phyloP scores from a whole-genome alignment of 805 yeast species.

The Sugiyamaella marilandica region DNA sequence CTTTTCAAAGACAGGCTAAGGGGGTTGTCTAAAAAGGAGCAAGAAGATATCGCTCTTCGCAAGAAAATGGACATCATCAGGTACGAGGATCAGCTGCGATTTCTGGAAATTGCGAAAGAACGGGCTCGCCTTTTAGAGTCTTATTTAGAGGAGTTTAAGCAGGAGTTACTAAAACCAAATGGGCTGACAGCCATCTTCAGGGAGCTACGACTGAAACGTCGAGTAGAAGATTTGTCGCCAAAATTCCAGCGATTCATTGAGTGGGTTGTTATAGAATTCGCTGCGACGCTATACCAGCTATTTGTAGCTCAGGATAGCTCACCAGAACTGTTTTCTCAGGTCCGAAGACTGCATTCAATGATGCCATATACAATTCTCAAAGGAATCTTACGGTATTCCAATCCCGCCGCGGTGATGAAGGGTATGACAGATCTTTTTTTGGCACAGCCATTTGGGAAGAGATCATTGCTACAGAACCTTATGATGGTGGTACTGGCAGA shows the following conservation, averaged over 20 bases:
- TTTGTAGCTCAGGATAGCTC: constrained; percentile 80
- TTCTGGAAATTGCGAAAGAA: constrained; percentile 63
- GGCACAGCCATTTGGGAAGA: constrained; percentile 68
- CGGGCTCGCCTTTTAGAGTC: constrained; percentile 51
- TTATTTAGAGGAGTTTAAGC: constrained; percentile 56
- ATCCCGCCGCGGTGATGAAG: constrained; percentile 80
- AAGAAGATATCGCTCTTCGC: constrained; percentile 54
- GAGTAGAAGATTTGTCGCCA: constrained; percentile 57
- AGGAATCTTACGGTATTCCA: constrained; percentile 74
- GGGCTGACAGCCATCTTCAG: constrained; percentile 59
- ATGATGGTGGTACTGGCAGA: constrained; percentile 71
- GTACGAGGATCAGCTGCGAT: constrained; percentile 59
- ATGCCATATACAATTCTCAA: constrained; percentile 79
- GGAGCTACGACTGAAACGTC: constrained; percentile 55
- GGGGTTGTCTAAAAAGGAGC: constrained; percentile 40
- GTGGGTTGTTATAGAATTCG: constrained; percentile 77
- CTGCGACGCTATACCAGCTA: constrained; percentile 76
- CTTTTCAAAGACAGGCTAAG: constrained; percentile 39
- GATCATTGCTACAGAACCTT: constrained; percentile 66
- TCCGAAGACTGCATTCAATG: constrained; percentile 64
- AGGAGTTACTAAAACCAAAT: constrained; percentile 45
- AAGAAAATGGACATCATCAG: constrained; percentile 57
- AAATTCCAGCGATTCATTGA: constrained; percentile 65
- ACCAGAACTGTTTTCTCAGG: constrained; percentile 65
- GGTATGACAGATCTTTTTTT: constrained; percentile 75